Base-by-base conservation (phyloP, 2,329 filamentous ascomycete genomes). In the Botrytis squamosa region DNA sequence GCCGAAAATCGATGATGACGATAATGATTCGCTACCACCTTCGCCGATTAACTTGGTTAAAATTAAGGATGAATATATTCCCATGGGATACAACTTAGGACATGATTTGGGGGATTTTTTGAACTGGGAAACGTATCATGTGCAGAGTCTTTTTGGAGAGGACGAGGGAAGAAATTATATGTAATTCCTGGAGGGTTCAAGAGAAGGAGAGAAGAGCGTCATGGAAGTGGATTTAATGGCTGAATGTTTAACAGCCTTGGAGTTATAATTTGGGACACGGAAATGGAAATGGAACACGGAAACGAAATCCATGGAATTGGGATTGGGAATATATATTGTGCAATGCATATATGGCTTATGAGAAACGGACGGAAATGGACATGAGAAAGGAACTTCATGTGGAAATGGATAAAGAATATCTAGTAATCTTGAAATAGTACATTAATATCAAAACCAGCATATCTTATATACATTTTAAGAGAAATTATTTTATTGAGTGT, bases 41-140 rank as follows among this genome's bases (percentile, higher is more conserved):
- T 79, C 77, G 69, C 78, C 80, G 14, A 78, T 79, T 20, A 75
- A 79, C 62, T 38, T 78, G 8, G 70, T 75, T 1, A 44, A 74
- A 33, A 67, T 49, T 22, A 75, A 71, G 36, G 75, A 76, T 52
- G 83, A 84, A 70, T 79, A 83, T 16, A 84, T 88, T 71, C 86
- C 88, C 0, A 90, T 90, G 88, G 88, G 88, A 0, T 90, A 86
- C 78, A 90, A 90, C 75, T 82, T 90, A 3, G 85, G 85, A 18
- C 86, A 89, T 75, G 88, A 90, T 78, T 78, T 90, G 57, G 86
- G 86, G 1, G 88, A 90, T 75, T 90, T 88, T 76, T 78, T 90
- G 66, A 84, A 82, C 72, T 90, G 88, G 88, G 88, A 89, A 79
- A 73, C 74, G 38, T 72, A 75, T 29, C 73, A 80, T 78, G 75